Conservation (phyloP, 1,284 basidiomycete species). For the Athelia sp. region DNA sequence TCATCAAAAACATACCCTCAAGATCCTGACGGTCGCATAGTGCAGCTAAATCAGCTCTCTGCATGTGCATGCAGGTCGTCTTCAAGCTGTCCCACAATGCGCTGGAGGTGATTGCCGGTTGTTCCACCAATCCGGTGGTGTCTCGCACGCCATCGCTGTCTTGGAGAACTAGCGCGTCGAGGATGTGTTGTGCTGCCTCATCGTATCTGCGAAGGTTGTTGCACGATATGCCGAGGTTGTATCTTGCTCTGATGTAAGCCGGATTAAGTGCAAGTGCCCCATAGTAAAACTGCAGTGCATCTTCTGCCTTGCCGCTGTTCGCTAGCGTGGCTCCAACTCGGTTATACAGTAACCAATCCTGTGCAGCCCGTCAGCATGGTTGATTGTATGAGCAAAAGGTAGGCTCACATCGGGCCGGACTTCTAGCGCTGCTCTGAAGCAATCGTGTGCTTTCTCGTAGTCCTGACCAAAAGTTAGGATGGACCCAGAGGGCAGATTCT, state of each 20-base stretch:
- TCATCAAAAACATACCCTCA: conserved; percentile 45
- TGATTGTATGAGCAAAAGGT: conserved; percentile 1
- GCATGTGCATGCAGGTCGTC: conserved; percentile 75
- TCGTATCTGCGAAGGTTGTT: conserved; percentile 82
- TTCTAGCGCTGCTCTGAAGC: conserved; percentile 86
- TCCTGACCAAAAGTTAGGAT: conserved; percentile 50
- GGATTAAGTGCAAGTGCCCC: conserved; percentile 89
- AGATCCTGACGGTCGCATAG: conserved; percentile 68
- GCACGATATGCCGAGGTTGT: conserved; percentile 89
- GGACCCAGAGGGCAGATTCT: conserved; percentile 5
- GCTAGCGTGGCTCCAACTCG: conserved; percentile 95
- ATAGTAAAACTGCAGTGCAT: conserved; percentile 88
- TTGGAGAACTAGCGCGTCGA: conserved; percentile 83
- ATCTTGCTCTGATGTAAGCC: conserved; percentile 89
- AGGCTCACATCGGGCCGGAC: conserved; percentile 78
- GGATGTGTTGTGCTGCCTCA: conserved; percentile 79
- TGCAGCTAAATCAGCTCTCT: conserved; percentile 66
- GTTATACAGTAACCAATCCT: conserved; percentile 97
- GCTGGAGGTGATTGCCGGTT: conserved; percentile 68
- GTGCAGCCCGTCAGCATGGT: conserved; percentile 3
- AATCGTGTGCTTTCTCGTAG: conserved; percentile 90
- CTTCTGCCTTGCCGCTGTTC: conserved; percentile 80
- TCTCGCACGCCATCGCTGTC: conserved; percentile 70
- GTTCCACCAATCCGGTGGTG: conserved; percentile 37
- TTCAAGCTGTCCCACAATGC: conserved; percentile 84